Evolutionary conservation across 1,139 yeast species (phyloP).

Genomic region (Debaryomycetaceae sp.): DNA sequence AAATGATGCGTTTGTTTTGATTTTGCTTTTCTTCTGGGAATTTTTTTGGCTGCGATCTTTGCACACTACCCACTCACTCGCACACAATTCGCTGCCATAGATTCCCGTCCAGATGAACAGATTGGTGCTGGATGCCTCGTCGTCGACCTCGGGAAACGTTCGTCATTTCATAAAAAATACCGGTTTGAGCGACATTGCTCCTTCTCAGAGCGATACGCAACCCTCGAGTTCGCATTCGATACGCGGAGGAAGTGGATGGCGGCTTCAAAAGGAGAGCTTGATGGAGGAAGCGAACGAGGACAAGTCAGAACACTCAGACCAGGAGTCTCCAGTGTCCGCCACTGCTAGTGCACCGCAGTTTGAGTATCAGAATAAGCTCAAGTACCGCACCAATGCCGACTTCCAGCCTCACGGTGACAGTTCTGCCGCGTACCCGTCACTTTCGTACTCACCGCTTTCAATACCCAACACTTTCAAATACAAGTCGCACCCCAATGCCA

Average conservation of each 20-base stretch:
- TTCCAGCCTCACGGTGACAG: constrained; percentile 21
- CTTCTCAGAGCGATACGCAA: constrained; percentile 3
- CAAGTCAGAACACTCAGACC: constrained; percentile 7
- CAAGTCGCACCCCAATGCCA: constrained; percentile 45
- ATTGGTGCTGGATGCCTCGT: constrained; percentile 17
- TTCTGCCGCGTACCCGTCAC: constrained; percentile 8
- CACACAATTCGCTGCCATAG: constrained; percentile 2
- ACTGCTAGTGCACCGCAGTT: constrained; percentile 4
- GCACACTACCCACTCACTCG: constrained; percentile 1
- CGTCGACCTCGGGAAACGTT: constrained; percentile 21
- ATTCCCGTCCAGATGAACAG: no score
- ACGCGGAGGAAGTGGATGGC: not conserved
- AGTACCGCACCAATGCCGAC: constrained; percentile 31
- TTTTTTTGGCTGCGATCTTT: constrained; percentile 1
- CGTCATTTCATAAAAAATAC: constrained; percentile 23
- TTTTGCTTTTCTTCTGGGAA: constrained; percentile 2
- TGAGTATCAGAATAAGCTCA: constrained; percentile 29
- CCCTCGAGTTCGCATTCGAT: constrained; percentile 4
- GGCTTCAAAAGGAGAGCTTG: not conserved
- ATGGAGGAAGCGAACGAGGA: constrained; percentile 8
- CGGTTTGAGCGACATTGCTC: constrained; percentile 18
- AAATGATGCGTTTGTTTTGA: no score
- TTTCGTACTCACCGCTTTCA: constrained; percentile 20
- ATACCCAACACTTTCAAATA: constrained; percentile 45
- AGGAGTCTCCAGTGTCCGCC: constrained; percentile 1